Evolutionary conservation across 2,329 filamentous ascomycete species (phyloP).

Genomic region (Epicoccum nigrum): DNA sequence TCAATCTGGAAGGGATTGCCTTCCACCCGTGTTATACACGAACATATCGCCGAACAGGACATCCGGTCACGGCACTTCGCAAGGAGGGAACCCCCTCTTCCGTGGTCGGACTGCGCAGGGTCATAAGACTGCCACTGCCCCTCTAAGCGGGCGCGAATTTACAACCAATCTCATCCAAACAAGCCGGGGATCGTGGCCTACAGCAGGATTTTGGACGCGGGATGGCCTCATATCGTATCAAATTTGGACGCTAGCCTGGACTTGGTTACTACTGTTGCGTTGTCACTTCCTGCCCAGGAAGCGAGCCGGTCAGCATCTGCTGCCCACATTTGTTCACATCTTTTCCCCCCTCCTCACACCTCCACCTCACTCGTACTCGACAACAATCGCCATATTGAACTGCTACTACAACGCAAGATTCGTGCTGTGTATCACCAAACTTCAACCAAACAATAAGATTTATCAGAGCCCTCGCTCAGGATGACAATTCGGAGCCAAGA

Average conservation of each 20-base stretch:
- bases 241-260: conserved; percentile 17
- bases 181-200: conserved; percentile 28
- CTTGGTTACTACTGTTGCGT: conserved; percentile 47
- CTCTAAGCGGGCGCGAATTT: conserved; percentile 29
- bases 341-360: conserved; percentile 34
- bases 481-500: conserved; percentile 53
- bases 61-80: conserved; percentile 26
- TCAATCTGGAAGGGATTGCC: conserved; percentile 25
- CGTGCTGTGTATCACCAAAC: conserved; percentile 7
- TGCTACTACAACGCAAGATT: conserved; percentile 19
- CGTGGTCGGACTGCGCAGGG: conserved; percentile 29
- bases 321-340: conserved; percentile 37
- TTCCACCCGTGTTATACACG: conserved; percentile 22
- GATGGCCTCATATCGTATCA: conserved; percentile 22
- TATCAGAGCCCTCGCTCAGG: conserved; percentile 49
- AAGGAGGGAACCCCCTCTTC: conserved; percentile 26
- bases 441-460: conserved; percentile 17
- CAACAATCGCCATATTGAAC: conserved; percentile 19
- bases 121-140: conserved; percentile 47
- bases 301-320: conserved; percentile 42
- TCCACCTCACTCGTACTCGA: conserved; percentile 31
- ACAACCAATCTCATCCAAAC: conserved; percentile 44
- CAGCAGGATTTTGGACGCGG: conserved; percentile 32
- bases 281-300: conserved; percentile 40
- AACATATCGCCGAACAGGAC: conserved; percentile 35